Conservation (phyloP, 768 basidiomycete genomes). For the Trametes maxima region DNA sequence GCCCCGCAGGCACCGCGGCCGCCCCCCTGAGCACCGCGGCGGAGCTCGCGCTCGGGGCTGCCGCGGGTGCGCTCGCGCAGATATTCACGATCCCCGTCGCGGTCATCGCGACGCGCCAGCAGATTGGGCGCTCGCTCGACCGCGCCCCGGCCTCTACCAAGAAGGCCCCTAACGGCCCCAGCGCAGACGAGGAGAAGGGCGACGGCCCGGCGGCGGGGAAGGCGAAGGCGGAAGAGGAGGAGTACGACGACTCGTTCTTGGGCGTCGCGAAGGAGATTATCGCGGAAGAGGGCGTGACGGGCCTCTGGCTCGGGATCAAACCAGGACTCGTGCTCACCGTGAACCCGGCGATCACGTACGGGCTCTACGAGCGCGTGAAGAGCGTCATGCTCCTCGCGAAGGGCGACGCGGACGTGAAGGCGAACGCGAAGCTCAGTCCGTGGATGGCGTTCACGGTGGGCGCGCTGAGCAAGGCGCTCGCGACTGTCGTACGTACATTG, state of each 20-base stretch:
- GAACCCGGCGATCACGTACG: constrained; percentile 98
- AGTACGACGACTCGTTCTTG: constrained; percentile 70
- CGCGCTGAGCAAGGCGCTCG: constrained; percentile 91
- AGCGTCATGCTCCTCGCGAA: constrained; percentile 62
- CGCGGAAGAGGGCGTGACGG: constrained; percentile 82
- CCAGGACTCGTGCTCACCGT: constrained; percentile 94
- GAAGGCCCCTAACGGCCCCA: constrained; percentile 10
- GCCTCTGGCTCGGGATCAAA: constrained; percentile 91
- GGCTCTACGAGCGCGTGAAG: constrained; percentile 91
- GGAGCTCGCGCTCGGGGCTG: constrained; percentile 86
- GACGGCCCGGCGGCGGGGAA: not conserved
- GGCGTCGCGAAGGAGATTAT: constrained; percentile 85
- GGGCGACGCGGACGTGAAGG: constrained; percentile 25
- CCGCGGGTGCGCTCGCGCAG: constrained; percentile 93
- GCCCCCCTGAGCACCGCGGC: constrained; percentile 70
- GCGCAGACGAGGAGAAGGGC: constrained; percentile 17
- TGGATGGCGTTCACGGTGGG: constrained; percentile 84
- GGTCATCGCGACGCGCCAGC: constrained; percentile 97
- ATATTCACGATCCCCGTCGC: constrained; percentile 98
- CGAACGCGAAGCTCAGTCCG: constrained; percentile 67
- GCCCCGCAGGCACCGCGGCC: constrained; percentile 61
- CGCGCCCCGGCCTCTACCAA: constrained; percentile 10
- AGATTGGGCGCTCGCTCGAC: constrained; percentile 61
- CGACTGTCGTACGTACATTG: constrained; percentile 75
- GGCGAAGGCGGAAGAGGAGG: constrained; percentile 27